Conservation (phyloP, 148 eudicot genomes). For the Diospyros kaki region DNA sequence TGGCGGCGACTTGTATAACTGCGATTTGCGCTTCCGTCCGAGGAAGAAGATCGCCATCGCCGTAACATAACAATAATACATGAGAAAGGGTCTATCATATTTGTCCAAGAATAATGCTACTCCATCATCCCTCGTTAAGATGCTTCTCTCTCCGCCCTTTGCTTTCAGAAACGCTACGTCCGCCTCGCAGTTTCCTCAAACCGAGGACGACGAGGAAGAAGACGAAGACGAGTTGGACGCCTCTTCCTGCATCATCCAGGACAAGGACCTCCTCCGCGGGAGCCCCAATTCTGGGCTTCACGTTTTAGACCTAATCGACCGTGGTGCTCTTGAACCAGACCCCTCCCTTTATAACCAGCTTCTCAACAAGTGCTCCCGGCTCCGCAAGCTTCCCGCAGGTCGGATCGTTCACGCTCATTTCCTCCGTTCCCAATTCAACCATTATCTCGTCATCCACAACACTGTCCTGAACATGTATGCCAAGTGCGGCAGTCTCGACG, state of each 20-base stretch:
- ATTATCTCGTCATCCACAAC: slow-evolving; percentile 12
- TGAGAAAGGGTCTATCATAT: no score
- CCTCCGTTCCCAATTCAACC: slow-evolving; percentile 7
- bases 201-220: background rate
- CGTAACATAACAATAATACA: no score
- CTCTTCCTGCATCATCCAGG: slow-evolving; percentile 4
- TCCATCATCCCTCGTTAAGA: no score
- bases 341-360: slow-evolving; percentile 13
- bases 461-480: slow-evolving; percentile 16
- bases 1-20: no score
- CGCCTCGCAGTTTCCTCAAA: no score
- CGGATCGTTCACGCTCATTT: slow-evolving; percentile 18
- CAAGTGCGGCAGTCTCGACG: slow-evolving; percentile 11
- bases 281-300: slow-evolving; percentile 11
- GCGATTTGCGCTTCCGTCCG: no score
- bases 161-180: no score
- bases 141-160: no score
- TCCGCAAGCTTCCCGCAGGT: slow-evolving; percentile 17
- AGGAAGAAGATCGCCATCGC: no score
- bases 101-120: no score
- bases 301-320: slow-evolving; percentile 8
- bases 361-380: slow-evolving; percentile 11
- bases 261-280: slow-evolving; percentile 15
- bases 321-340: slow-evolving; percentile 12
- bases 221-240: background rate